Percentiles rank a stretch among this genome's conserved stretches.
These are phyloP conservation scores for Loxodes magnus DNA, from an alignment of 73 alveolate species.

Conservation along the genomic window DNA sequence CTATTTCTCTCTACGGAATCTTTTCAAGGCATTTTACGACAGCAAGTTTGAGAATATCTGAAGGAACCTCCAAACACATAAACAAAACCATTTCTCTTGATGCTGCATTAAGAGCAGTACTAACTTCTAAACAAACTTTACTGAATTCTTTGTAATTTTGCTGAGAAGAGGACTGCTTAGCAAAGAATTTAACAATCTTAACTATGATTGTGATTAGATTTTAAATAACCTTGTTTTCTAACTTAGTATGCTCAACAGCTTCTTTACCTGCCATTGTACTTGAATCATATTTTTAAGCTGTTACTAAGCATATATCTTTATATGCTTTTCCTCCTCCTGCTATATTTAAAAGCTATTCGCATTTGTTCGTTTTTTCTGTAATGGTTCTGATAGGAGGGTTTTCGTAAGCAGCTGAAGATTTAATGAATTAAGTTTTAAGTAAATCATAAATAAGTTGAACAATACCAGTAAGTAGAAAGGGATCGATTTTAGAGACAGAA, in stretches of 20 bases:
- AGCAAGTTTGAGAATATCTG: slow-evolving; percentile 68
- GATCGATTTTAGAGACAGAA: slow-evolving; percentile 11
- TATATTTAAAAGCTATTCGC: slow-evolving; percentile 1
- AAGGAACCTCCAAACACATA: slow-evolving; percentile 65
- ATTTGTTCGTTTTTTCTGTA: slow-evolving; percentile 8
- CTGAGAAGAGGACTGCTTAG: too few relatives aligned
- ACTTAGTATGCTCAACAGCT: slow-evolving; percentile 8
- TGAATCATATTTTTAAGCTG: slow-evolving; percentile 23
- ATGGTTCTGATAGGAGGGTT: too few relatives aligned
- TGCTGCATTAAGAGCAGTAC: slow-evolving; percentile 30
- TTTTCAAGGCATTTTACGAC: slow-evolving; percentile 68
- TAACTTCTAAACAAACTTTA: not conserved
- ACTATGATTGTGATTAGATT: slow-evolving; percentile 38
- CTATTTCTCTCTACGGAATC: slow-evolving; percentile 55
- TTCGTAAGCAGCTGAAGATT: not conserved
- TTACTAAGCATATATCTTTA: slow-evolving; percentile 19
- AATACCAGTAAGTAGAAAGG: slow-evolving; percentile 3
- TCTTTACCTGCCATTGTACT: slow-evolving; percentile 20
- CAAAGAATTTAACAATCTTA: slow-evolving; percentile 33
- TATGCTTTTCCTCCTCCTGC: slow-evolving; percentile 18
- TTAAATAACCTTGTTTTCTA: slow-evolving; percentile 26
- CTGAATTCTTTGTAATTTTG: too few relatives aligned
- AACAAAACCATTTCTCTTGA: slow-evolving; percentile 62
- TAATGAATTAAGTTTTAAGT: not conserved
- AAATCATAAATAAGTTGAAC: not conserved